phyloP scores from a whole-genome alignment of 1,284 basidiomycete genomes.

The Taiwanofungus camphoratus region DNA sequence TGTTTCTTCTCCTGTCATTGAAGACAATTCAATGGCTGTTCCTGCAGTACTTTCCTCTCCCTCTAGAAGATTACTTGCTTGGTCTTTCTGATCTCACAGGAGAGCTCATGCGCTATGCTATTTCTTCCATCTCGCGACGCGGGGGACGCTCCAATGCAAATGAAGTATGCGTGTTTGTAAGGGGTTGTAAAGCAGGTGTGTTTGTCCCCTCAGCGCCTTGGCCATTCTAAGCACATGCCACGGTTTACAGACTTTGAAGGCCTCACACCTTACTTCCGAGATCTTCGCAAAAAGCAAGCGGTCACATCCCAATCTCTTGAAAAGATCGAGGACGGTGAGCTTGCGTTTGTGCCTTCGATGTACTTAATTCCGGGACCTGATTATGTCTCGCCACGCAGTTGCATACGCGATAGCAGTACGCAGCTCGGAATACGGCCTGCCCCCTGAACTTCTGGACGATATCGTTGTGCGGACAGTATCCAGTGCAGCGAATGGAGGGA shows the following conservation, averaged over 20 bases:
- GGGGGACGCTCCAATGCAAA: constrained; percentile 68
- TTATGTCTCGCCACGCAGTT: constrained; percentile 34
- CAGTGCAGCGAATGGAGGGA: constrained; percentile 10
- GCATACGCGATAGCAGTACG: constrained; percentile 67
- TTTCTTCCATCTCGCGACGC: constrained; percentile 65
- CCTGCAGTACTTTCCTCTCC: constrained; percentile 63
- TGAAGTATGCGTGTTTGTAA: constrained; percentile 72
- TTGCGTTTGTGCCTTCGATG: neutral
- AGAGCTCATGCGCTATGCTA: constrained; percentile 95
- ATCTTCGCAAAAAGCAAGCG: constrained; percentile 82
- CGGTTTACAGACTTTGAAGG: constrained; percentile 64
- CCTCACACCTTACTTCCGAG: constrained; percentile 61
- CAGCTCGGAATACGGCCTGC: constrained; percentile 64
- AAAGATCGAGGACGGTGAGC: constrained; percentile 91
- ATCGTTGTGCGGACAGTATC: constrained; percentile 47
- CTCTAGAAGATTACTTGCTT: constrained; percentile 82
- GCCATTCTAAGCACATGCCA: neutral
- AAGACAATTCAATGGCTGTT: neutral
- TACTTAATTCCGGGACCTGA: no score
- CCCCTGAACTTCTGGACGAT: constrained; percentile 60
- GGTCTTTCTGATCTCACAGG: constrained; percentile 94
- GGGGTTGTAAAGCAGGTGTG: constrained; percentile 74
- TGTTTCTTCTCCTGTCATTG: neutral
- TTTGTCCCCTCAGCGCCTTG: constrained; percentile 1
- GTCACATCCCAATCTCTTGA: constrained; percentile 83